A percentile compares a stretch with the other conserved stretches of the same genome.
Conservation (phyloP, 352 stramenopile genomes). For the Pythium pectinolyticum region DNA sequence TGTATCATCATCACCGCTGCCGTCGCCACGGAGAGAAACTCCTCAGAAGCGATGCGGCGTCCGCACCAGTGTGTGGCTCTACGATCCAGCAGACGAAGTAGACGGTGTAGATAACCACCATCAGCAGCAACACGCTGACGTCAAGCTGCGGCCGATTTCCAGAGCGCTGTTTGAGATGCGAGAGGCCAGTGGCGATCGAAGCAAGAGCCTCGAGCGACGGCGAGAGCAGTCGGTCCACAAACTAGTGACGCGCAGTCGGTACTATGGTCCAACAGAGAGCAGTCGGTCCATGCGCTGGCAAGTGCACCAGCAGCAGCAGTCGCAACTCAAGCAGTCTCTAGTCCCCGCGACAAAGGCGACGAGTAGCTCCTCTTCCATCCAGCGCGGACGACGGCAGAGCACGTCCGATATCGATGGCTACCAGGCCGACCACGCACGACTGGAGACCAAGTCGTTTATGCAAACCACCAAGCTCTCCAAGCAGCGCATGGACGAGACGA, state of each 20-base stretch:
- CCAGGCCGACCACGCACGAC: conserved; percentile 28
- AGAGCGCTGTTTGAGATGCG: conserved; percentile 78
- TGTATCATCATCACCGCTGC: conserved; percentile 24
- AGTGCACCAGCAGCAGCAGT: conserved; percentile 59
- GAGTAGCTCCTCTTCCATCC: too few relatives aligned
- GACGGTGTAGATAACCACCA: conserved; percentile 19
- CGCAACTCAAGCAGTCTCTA: conserved; percentile 27
- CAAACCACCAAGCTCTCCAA: conserved; percentile 51
- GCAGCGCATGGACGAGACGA: conserved; percentile 22
- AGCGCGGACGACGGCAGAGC: conserved; percentile 26
- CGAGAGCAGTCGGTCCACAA: conserved; percentile 54
- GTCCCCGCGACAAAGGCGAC: too few relatives aligned
- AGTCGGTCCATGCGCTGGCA: conserved; percentile 78
- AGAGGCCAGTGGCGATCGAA: conserved; percentile 55
- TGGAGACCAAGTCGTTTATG: conserved; percentile 61
- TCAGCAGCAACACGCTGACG: conserved; percentile 39
- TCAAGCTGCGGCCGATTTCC: conserved; percentile 75
- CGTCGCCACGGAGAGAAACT: conserved; percentile 26
- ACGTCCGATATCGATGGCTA: not conserved
- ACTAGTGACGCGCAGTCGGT: conserved; percentile 64
- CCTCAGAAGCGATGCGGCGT: conserved; percentile 28
- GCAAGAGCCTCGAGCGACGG: conserved; percentile 51
- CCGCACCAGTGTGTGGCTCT: conserved; percentile 59
- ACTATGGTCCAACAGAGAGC: conserved; percentile 78
- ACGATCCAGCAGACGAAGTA: conserved; percentile 56